phyloP scores from a whole-genome alignment of 306 rosid genomes.

The Cyamopsis tetragonoloba region DNA sequence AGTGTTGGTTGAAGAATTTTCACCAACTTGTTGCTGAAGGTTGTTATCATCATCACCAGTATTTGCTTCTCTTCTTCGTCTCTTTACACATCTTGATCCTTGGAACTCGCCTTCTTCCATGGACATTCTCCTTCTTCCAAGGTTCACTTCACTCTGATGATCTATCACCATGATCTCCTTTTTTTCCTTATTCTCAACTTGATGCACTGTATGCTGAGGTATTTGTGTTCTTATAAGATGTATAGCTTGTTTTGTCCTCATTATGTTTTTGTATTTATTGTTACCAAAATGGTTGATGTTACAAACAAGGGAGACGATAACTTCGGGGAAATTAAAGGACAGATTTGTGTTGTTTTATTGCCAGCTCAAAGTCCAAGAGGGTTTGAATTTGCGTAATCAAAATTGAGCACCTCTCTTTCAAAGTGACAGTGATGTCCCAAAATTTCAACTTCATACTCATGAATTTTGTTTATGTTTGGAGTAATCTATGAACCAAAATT shows the following conservation, averaged over 20 bases:
- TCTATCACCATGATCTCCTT: neutral
- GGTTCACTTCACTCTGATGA: constrained; percentile 35
- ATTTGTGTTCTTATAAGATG: constrained; percentile 27
- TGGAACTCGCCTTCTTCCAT: constrained; percentile 32
- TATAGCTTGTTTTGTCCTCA: constrained; percentile 31
- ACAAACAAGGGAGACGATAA: constrained; percentile 40
- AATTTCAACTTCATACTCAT: neutral
- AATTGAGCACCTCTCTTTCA: neutral
- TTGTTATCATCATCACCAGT: neutral
- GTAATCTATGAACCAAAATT: neutral
- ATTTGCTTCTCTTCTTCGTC: constrained; percentile 50
- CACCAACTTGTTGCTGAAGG: constrained; percentile 28
- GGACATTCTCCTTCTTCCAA: constrained; percentile 19
- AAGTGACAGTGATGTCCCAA: neutral
- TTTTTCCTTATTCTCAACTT: neutral
- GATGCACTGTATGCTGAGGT: neutral
- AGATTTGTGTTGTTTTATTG: constrained; percentile 23
- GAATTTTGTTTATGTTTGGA: neutral
- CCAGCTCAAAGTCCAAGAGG: constrained; percentile 21
- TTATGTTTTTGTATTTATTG: constrained; percentile 37
- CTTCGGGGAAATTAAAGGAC: constrained; percentile 19
- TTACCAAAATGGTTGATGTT: constrained; percentile 19
- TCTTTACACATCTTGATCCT: constrained; percentile 45
- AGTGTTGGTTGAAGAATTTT: constrained; percentile 40
- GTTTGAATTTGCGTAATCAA: constrained; percentile 6